Evolutionary conservation across 352 stramenopile genomes (phyloP), one percentile per base, ranked within the genome.

Genomic region (Phytophthora pseudosyringae): DNA sequence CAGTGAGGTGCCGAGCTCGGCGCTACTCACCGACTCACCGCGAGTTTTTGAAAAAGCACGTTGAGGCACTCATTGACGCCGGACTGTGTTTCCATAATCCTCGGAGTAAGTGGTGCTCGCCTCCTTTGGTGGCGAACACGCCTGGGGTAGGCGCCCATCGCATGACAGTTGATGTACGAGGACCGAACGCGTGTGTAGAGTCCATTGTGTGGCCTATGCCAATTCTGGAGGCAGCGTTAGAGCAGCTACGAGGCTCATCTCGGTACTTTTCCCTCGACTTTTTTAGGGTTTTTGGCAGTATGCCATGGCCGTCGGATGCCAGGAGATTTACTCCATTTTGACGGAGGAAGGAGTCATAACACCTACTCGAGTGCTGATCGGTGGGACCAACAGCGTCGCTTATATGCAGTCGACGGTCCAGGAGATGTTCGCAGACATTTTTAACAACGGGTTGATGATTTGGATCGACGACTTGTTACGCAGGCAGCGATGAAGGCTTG

Each of bases 241-340:
- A 68, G 1, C 9, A 32, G 12, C 21, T 68, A 0, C 44, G 60
- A 11, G 60, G 51, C 3, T 63, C 51, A 16, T 63, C 28, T 1
- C 26, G 35, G 16, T 68, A 63, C 16, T 63, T 68, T 29, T 57
- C 60, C 2, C 7, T 62, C 2, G 51, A 62, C 10, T 62, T 68
- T 8, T 68, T 68, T 5, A 68, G 18, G 45, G 50, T 5, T 62
- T 66, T 16, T 68, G 60, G 44, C 21, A 67, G 33, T 66, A 59
- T 32, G 49, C 13, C 11, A 35, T 46, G 8, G 58, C 57, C 4
- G 7, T n/a, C 0, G 9, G 9, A 3, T 59, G 48, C 12, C 40
- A 60, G 16, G 41, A 60, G 36, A 60, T 67, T 9, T 60, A 59
- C 26, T 67, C 41, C 0, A 60, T 60, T 25, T 25, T 60, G 11